phyloP scores from a whole-genome alignment of 2,329 filamentous ascomycete genomes.

The Trichoderma oligosporum region DNA sequence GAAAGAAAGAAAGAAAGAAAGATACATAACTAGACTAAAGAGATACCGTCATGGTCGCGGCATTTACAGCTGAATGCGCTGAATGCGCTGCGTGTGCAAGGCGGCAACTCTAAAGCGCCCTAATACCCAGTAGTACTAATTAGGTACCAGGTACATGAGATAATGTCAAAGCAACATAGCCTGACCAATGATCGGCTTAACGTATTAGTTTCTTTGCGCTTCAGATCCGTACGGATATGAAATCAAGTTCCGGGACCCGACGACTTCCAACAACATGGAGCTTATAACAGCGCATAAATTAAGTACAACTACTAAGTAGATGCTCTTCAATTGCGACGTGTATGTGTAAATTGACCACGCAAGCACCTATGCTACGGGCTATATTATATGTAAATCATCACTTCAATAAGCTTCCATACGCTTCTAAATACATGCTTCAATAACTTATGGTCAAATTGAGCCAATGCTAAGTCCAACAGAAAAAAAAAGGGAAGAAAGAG shows the following conservation, averaged over 20 bases:
- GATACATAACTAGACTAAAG: constrained; percentile 14
- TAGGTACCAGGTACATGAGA: too few species aligned
- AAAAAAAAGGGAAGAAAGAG: too few species aligned
- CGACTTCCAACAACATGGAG: background rate
- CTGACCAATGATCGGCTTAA: constrained; percentile 8
- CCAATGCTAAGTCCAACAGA: too few species aligned
- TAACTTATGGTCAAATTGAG: background rate
- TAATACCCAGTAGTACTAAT: background rate
- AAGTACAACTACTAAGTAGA: too few species aligned
- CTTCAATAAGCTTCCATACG: background rate
- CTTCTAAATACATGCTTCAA: background rate
- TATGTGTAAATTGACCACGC: too few species aligned
- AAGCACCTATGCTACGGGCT: too few species aligned
- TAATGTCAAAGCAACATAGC: too few species aligned
- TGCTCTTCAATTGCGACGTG: background rate
- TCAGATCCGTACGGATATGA: constrained; percentile 4
- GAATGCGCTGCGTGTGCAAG: background rate
- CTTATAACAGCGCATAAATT: too few species aligned
- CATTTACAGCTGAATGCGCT: constrained; percentile 29
- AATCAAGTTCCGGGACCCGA: constrained; percentile 8
- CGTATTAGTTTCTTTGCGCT: background rate
- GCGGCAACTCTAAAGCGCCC: constrained; percentile 1
- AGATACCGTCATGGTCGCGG: constrained; percentile 35
- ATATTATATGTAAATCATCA: too few species aligned
- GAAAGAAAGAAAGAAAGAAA: constrained; percentile 6